Evolutionary conservation across 2,329 filamentous ascomycete genomes (phyloP), one percentile per base, ranked within the genome.

Genomic region (Xylariaceae sp.): DNA sequence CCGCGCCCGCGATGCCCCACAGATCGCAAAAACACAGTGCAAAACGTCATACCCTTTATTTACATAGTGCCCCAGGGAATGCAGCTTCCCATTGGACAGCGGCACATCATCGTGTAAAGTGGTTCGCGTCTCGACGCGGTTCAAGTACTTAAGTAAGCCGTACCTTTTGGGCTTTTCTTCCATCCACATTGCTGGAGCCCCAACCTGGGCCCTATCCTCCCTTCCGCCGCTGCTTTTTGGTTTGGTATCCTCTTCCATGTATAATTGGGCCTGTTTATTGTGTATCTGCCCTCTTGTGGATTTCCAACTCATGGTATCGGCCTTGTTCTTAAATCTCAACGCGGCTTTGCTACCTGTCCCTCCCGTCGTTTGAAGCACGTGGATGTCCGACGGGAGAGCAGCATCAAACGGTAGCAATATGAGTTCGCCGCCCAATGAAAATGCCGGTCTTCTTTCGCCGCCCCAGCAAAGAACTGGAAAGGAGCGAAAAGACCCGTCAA

Each of bases 401-500:
- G 37, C 3, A 29, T 22, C 37, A 10, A 34, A 30, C 18, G 44
- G 44, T 48, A 57, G 37, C 45, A 55, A 37, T 29, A 60, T 61
- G 55, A 57, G 22, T 52, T 58, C 57, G 29, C 51, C 56, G 29
- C 47, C 29, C 39, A 50, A 47, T 40, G 62, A 65, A 21, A 61
- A 57, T 34, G 46, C 62, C 4, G 53, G 49, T 4, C 55, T 62
- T 19, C 59, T 62, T 36, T 68, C 67, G 1, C 64, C 67, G 1
- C 63, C 64, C 2, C 60, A 64, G 34, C 53, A 51, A 15, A 56
- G 49, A 54, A 65, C 56, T 57, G 66, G 64, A 56, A 80, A 79
- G 60, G 76, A 79, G 62, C 71, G 71, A 57, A 72, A 76, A 16
- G 72, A 76, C 53, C 75, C 79, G 3, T 80, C 77, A 34, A 75